These are phyloP conservation scores for Leavenworthia alabamica DNA, from an alignment of 345 rosid species.

Conservation along the genomic window DNA sequence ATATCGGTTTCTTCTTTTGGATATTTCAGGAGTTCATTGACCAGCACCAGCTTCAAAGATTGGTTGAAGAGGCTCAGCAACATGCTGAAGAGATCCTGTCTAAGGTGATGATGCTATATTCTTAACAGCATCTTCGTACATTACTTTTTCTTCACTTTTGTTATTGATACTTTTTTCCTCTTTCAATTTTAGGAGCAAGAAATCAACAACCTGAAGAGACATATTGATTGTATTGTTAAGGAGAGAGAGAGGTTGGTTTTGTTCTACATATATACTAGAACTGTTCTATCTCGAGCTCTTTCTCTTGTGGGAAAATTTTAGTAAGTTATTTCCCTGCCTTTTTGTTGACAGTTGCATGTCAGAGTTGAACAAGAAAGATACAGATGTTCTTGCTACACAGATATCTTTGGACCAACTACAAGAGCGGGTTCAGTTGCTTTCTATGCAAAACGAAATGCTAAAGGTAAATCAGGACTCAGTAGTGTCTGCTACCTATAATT, in stretches of 20 bases:
- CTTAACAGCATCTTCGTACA: neutral
- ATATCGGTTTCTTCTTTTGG: neutral
- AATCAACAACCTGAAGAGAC: conserved; percentile 47
- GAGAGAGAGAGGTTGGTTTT: conserved; percentile 67
- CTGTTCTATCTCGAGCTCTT: neutral
- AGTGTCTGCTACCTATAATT: conserved; percentile 2
- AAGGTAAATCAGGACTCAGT: conserved; percentile 39
- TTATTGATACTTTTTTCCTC: conserved; percentile 1
- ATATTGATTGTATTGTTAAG: conserved; percentile 45
- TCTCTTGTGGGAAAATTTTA: neutral
- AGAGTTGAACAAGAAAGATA: conserved; percentile 52
- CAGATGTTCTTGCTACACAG: conserved; percentile 56
- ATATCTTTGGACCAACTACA: conserved; percentile 60
- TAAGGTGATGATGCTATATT: conserved; percentile 42
- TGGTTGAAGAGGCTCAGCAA: conserved; percentile 62
- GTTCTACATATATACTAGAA: conserved; percentile 6
- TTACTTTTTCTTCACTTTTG: neutral
- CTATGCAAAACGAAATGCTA: conserved; percentile 76
- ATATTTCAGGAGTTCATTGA: conserved; percentile 65
- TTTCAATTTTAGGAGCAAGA: conserved; percentile 53
- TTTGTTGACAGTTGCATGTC: conserved; percentile 45
- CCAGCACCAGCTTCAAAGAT: conserved; percentile 59
- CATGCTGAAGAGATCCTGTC: conserved; percentile 57
- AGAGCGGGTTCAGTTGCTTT: conserved; percentile 71
- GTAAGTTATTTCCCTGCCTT: neutral